Evolutionary conservation across 2,329 filamentous ascomycete genomes (phyloP).

Genomic region (Xylaria multiplex): DNA sequence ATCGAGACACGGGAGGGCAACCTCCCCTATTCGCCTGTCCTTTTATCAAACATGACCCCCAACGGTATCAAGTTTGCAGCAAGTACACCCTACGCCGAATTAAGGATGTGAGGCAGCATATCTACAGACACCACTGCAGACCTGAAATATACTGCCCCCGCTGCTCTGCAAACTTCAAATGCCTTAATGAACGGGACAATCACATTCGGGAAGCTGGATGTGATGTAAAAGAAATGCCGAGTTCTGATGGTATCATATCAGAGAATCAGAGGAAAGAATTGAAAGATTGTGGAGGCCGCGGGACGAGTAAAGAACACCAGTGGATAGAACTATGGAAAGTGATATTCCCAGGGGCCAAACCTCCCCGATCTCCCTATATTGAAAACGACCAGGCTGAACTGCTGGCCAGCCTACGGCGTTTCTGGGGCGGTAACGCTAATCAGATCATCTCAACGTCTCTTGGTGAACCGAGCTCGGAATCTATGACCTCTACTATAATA

Average conservation of each 20-base stretch:
- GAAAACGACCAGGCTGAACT: constrained; percentile 14
- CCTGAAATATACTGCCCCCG: no score
- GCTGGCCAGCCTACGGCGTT: constrained; percentile 11
- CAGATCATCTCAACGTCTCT: constrained; percentile 12
- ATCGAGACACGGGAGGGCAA: no score
- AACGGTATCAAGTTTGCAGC: no score
- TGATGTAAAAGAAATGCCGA: not conserved
- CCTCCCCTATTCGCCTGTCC: no score
- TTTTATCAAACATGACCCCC: no score
- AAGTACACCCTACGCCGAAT: no score
- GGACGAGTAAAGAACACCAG: constrained; percentile 17
- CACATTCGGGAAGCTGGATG: no score
- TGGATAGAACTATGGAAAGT: constrained; percentile 23
- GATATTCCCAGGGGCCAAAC: constrained; percentile 18
- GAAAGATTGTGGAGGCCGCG: constrained; percentile 15
- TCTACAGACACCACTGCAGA: no score
- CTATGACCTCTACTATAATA: not conserved
- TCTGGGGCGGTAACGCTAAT: constrained; percentile 17
- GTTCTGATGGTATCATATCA: constrained; percentile 13
- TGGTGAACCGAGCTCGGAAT: not conserved
- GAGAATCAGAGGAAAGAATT: constrained; percentile 17
- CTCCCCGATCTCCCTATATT: constrained; percentile 16
- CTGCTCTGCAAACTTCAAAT: no score
- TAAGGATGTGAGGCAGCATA: no score
- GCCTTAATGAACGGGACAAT: no score